Percentiles rank a stretch among this genome's conserved stretches.
phyloP scores from a whole-genome alignment of 768 basidiomycete genomes.

The Candolleomyces eurysporus region DNA sequence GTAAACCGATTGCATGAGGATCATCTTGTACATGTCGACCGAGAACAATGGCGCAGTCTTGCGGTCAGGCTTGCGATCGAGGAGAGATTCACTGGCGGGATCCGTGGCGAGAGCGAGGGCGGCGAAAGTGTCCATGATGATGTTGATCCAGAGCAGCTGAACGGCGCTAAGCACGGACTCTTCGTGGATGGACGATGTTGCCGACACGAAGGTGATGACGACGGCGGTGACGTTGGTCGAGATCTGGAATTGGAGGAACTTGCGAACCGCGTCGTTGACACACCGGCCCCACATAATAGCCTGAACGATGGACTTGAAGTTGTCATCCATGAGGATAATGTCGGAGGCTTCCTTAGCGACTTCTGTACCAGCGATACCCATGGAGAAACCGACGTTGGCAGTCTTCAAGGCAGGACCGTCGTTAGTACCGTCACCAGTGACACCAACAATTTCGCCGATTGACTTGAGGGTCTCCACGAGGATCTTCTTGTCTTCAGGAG shows the following conservation, averaged over 20 bases:
- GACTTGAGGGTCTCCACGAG: conserved; percentile 85
- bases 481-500: conserved; percentile 94
- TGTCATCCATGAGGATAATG: conserved; percentile 97
- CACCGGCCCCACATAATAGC: conserved; percentile 99
- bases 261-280: conserved; percentile 96
- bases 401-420: conserved; percentile 96
- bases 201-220: conserved; percentile 87
- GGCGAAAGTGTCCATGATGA: conserved; percentile 99
- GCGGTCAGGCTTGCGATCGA: conserved; percentile 89
- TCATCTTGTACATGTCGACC: conserved; percentile 96
- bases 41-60: conserved; percentile 87
- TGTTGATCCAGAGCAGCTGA: conserved; percentile 97
- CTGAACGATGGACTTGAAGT: conserved; percentile 93
- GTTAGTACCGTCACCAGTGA: conserved; percentile 98
- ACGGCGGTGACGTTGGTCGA: conserved; percentile 96
- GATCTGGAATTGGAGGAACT: conserved; percentile 96
- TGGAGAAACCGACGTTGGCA: conserved; percentile 95
- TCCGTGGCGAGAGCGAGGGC: conserved; percentile 97
- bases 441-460: conserved; percentile 89
- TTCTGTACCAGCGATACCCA: conserved; percentile 96
- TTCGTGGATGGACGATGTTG: conserved; percentile 76
- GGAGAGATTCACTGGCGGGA: conserved; percentile 75
- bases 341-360: conserved; percentile 99
- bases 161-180: conserved; percentile 90
- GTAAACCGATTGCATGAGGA: conserved; percentile 83